Conservation (phyloP, 352 stramenopile species). For the Phytophthora boehmeriae region DNA sequence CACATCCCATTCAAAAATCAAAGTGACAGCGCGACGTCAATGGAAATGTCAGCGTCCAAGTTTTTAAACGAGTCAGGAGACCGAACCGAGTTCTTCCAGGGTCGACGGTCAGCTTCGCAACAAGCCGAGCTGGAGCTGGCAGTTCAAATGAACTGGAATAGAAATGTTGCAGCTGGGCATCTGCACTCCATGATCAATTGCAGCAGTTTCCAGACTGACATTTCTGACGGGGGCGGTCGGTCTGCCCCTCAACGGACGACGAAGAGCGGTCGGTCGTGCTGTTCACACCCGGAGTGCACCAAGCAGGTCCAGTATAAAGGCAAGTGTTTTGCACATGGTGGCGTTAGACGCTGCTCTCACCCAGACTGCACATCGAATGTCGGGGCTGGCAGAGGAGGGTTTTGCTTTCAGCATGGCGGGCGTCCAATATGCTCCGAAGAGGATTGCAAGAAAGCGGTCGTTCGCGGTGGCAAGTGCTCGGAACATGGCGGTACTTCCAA, state of each 20-base stretch:
- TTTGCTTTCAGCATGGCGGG: conserved; percentile 22
- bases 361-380: conserved; percentile 11
- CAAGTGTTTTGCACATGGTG: conserved; percentile 30
- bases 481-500: conserved; percentile 20
- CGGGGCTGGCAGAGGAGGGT: conserved; percentile 7
- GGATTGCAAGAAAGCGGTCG: conserved; percentile 19
- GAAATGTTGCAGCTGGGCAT: conserved; percentile 14
- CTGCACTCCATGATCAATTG: conserved; percentile 29
- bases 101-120: conserved; percentile 9
- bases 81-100: conserved; percentile 19
- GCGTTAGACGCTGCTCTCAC: conserved; percentile 16
- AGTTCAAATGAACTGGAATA: conserved; percentile 12
- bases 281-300: conserved; percentile 22
- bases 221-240: not conserved
- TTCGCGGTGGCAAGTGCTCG: conserved; percentile 17
- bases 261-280: conserved; percentile 3
- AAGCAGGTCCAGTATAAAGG: conserved; percentile 28
- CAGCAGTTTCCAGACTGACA: conserved; percentile 6
- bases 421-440: conserved; percentile 13
- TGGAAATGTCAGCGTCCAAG: not conserved
- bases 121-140: conserved; percentile 19
- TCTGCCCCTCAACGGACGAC: not conserved
- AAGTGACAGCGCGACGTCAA: not conserved
- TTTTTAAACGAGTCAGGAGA: conserved; percentile 2
- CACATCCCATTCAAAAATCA: not conserved